Evolutionary conservation across 129 eudicot genomes (phyloP), one percentile per base, ranked within the genome.

Genomic region (Tanacetum coccineum): DNA sequence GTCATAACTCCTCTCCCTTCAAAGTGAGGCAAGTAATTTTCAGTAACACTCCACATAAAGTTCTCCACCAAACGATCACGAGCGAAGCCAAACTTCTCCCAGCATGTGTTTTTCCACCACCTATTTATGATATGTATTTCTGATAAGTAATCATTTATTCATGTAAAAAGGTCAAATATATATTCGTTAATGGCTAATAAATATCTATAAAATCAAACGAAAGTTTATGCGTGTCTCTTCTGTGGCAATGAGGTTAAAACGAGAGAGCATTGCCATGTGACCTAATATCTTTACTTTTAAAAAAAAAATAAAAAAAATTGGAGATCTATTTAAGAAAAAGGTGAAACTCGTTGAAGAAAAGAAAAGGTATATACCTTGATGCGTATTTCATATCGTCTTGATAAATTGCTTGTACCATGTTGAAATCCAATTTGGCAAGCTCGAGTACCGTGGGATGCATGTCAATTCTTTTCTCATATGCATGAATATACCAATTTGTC

Each of bases 351-450:
- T 26, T 4, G 30, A 26, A 26, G 30, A 26, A 26, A 0, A 26
- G 30, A 26, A 26, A 26, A 26, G 30, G 30, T 15, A 52, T 6
- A 53, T 67, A 81, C 86, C 74, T 65, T 9, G 78, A 70, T 18
- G 72, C 13, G 9, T 64, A 13, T 45, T 72, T 75, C 8, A 84
- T 44, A 20, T 84, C 90, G 5, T 74, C 46, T 58, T 78, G 85
- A 40, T 81, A 69, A 19, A 65, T 53, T 20, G 76, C 70, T 81
- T 85, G 90, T 1, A 81, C 84, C 49, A 72, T 46, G 63, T 85
- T 85, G 80, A 75, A 85, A 52, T 85, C 87, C 20, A 81, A 44
- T 45, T 68, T 85, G 45, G 87, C 84, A 45, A 80, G 62, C 59
- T 76, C 73, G 25, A 84, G 81, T 56, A 84, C 13, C 52, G 9